Evolutionary conservation across 257 asterid genomes (phyloP), one percentile per base, ranked within the genome.

Genomic region (Fraxinus excelsior): DNA sequence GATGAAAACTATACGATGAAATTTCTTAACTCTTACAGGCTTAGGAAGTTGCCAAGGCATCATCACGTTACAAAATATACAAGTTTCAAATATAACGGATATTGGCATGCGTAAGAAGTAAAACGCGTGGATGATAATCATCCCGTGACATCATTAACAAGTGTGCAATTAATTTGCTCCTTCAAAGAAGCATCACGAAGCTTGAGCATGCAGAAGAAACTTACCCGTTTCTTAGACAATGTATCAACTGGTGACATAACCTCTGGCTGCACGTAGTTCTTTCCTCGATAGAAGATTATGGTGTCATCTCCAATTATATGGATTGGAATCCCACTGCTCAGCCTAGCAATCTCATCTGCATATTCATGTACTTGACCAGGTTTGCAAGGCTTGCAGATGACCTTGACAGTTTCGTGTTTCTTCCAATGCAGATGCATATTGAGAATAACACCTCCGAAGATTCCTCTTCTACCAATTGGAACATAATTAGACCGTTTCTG

Each of bases 371-470:
- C 71, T 77, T 89, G 97, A 76, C 97, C 97, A 58, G 93, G 92
- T 82, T 87, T 92, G 88, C 94, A 92, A 31, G 93, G 94, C 71
- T 94, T 95, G 93, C 97, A 93, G 72, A 86, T 84, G 80, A 95
- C 97, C 87, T 95, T 88, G 53, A 95, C 97, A 0, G 99, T 95
- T 86, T 95, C 99, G 21, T 95, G 99, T 81, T 87, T 95, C 90
- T 95, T 95, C 98, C 99, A 95, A 66, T 95, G 98, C 87, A 95
- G 79, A 85, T 95, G 99, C 99, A 95, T 91, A 77, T 95, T 95
- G 72, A 95, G 98, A 79, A 95, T 93, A 28, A 95, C 98, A 74
- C 99, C 99, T 34, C 99, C 98, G 77, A 91, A 95, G 51, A 95
- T 76, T 68, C 99, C 99, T 86, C 98, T 85, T 87, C 92, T 86